Conservation (phyloP, 768 basidiomycete genomes). For the Pilatotrama ljubarskyi region DNA sequence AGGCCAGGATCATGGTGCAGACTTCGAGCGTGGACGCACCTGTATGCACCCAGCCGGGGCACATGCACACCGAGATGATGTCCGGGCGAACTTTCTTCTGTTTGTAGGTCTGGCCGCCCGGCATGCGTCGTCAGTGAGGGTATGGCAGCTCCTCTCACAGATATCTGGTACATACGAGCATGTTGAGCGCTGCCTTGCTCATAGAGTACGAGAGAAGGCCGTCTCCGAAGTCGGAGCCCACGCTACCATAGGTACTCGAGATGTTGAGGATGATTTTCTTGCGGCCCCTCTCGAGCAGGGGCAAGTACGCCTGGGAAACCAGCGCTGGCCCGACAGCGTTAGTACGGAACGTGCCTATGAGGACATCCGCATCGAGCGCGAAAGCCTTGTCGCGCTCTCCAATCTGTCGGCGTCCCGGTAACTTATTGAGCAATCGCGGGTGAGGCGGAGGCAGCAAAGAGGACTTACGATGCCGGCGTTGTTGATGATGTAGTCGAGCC, state of each 20-base stretch:
- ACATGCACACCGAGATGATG: constrained; percentile 33
- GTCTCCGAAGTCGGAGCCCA: constrained; percentile 25
- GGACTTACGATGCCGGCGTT: constrained; percentile 37
- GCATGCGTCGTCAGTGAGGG: neutral
- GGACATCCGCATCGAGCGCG: constrained; percentile 26
- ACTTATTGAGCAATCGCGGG: too few relatives aligned
- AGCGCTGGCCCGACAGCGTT: constrained; percentile 40
- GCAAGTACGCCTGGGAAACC: constrained; percentile 24
- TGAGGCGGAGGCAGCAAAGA: too few relatives aligned
- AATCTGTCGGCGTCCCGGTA: neutral
- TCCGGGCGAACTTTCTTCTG: constrained; percentile 33
- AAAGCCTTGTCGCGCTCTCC: constrained; percentile 29
- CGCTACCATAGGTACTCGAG: constrained; percentile 33
- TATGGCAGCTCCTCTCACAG: neutral
- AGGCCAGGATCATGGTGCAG: too few relatives aligned
- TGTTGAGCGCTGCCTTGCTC: constrained; percentile 40
- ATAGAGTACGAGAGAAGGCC: constrained; percentile 35
- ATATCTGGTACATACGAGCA: constrained; percentile 33
- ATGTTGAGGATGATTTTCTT: constrained; percentile 38
- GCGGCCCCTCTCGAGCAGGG: constrained; percentile 20
- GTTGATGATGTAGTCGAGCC: constrained; percentile 41
- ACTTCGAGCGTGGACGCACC: neutral
- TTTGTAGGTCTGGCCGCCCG: neutral
- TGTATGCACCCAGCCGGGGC: constrained; percentile 38
- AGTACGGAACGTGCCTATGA: constrained; percentile 31